Base-by-base conservation (phyloP, 257 asterid genomes). In the Ehretia macrophylla region DNA sequence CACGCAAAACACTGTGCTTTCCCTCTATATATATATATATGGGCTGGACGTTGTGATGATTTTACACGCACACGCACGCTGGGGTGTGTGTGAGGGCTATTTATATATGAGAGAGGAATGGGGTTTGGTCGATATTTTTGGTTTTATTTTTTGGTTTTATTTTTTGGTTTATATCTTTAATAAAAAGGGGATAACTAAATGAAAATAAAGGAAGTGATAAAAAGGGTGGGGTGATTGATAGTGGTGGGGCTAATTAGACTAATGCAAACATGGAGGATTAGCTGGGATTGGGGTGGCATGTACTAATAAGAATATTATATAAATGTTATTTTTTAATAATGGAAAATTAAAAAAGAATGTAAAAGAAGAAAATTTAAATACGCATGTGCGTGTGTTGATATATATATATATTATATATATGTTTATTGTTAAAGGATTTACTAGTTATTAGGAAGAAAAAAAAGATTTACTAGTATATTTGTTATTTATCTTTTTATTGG, bases 201-300 rank as follows among this genome's bases (percentile, higher is more conserved):
- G 52, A 8, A 1, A 16, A 13, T 47, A 16, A 4, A 11, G 22
- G 10, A 8, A 16, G 9, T 0, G 0, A 10, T 17, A 17, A n/a
- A 20, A 47, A 8, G 8, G 17, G 8, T 8, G 52, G 52, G 21
- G 52, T 47, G 52, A 51, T 51, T 19, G 11, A 51, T 19, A 51
- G 18, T 51, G 56, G 56, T 51, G 23, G 56, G 37, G 53, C 35
- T 20, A n/a, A n/a, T n/a, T n/a, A n/a, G n/a, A n/a, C n/a, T n/a
- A 51, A 51, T 14, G 14, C 23, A 51, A 51, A 51, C 56, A 51
- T 18, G 56, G 35, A 51, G 5, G 23, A 12, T 51, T 51, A 51
- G 56, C 56, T 51, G 56, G 18, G 32, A 51, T 51, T 51, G 14
- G n/a, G 56, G 56, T 51, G 56, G 56, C n/a, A 13, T 12, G 56